Evolutionary conservation across 495 filamentous ascomycete species (phyloP).

Genomic region (Rhizodiscina lignyota): DNA sequence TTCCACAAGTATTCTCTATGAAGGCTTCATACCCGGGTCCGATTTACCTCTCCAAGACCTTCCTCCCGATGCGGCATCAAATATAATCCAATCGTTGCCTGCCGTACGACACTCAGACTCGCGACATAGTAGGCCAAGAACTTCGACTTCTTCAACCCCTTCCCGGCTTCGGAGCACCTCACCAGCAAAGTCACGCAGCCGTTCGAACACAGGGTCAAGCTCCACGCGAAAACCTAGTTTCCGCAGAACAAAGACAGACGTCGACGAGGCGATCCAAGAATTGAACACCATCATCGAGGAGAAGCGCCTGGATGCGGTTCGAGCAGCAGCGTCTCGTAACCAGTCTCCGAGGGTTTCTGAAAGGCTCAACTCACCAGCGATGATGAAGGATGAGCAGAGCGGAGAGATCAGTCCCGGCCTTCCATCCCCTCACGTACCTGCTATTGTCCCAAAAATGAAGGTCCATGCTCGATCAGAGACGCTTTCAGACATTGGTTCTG

Average conservation of each 20-base stretch:
- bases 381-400: not conserved
- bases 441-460: slow-evolving; percentile 13
- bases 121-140: too few relatives aligned
- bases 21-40: too few relatives aligned
- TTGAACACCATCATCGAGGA: slow-evolving; percentile 21
- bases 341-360: not conserved
- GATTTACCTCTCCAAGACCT: too few relatives aligned
- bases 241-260: slow-evolving; percentile 4
- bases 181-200: not conserved
- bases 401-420: not conserved
- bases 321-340: slow-evolving; percentile 3
- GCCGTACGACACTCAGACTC: too few relatives aligned
- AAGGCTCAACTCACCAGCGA: not conserved
- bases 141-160: too few relatives aligned
- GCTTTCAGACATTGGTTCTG: slow-evolving; percentile 17
- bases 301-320: slow-evolving; percentile 12
- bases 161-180: too few relatives aligned
- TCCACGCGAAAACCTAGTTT: not conserved
- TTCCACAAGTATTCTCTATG: too few relatives aligned
- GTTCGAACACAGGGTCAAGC: not conserved
- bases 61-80: too few relatives aligned
- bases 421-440: slow-evolving; percentile 12
- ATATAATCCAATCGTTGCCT: too few relatives aligned
- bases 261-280: slow-evolving; percentile 18
- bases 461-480: slow-evolving; percentile 16